Base-by-base conservation (phyloP, 2,329 filamentous ascomycete species). In the Macrophomina phaseolina region DNA sequence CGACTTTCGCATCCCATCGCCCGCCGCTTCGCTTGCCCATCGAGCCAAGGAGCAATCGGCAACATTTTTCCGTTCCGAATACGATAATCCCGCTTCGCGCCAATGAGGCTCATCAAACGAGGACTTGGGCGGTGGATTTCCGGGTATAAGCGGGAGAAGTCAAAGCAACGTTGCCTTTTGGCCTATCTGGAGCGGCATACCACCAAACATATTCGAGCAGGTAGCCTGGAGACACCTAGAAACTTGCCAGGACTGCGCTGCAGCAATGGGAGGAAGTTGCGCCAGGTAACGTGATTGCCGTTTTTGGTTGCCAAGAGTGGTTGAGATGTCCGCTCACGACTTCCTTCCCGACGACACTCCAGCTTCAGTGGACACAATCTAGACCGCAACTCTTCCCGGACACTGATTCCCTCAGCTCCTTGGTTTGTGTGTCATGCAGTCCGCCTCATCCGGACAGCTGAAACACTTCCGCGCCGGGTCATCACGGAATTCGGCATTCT, bases 131-230 rank as follows among this genome's bases (percentile, higher is more conserved):
- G 45, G 42, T 61, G 56, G 56, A 18, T 16, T 61, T 46, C 56
- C 56, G 56, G 56, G 40, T 46, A 61, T n/a, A 62, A 8, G 58
- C 42, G 58, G 58, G 42, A 49, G 40, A 48, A 62, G 58, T 49
- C 40, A 34, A 14, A 28, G 58, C 58, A 49, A 49, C 58, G 42
- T 49, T 49, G 23, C 56, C 18, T 45, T 45, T 45, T 55, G 52
- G 34, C 34, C 34, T 34, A 12, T n/a, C 52, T 9, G 16, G 18
- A 36, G 40, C 46, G 23, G n/a, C 7, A 14, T 42, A 45, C 23
- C 38, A 28, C 46, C 36, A 36, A 30, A 32, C 23, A 36, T 7
- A 18, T 30, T 30, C 30, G 45, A 49, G 18, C 45, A 18, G 23
- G 30, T 2, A n/a, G 40, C 8, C 18, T 14, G 14, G n/a, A 28